phyloP scores from a whole-genome alignment of 768 basidiomycete genomes.

The Leucosporidium creatinivorum region DNA sequence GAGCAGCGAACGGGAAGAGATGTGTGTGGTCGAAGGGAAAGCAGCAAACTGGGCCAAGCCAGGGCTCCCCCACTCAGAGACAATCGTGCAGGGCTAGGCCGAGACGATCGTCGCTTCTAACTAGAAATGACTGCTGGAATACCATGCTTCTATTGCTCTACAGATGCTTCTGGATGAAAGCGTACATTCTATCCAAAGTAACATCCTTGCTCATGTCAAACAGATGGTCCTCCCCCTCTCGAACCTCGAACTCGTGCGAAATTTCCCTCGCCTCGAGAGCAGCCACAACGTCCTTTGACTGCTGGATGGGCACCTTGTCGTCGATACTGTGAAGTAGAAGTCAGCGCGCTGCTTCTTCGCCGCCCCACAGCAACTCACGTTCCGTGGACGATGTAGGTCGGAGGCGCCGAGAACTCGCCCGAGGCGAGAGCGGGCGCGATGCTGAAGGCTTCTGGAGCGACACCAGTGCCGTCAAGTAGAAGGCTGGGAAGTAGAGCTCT shows the following conservation, averaged over 20 bases:
- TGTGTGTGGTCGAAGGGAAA: too few species aligned
- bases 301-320: constrained; percentile 45
- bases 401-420: constrained; percentile 14
- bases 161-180: background rate
- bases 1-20: too few species aligned
- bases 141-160: background rate
- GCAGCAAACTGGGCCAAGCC: too few species aligned
- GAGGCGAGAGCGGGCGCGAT: constrained; percentile 7
- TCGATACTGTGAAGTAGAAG: constrained; percentile 17
- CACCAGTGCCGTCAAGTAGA: constrained; percentile 29
- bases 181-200: background rate
- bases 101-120: too few species aligned
- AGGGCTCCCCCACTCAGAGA: too few species aligned
- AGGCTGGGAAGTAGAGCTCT: constrained; percentile 23
- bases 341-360: background rate
- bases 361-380: background rate
- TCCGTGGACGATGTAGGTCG: constrained; percentile 20
- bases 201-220: background rate
- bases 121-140: too few species aligned
- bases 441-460: constrained; percentile 17
- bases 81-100: too few species aligned
- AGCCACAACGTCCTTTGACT: constrained; percentile 46
- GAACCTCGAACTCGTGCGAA: background rate
- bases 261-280: background rate
- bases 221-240: background rate